Conservation (phyloP, 192 early-diverging fungal species). For the Rhizoclosmatium sp. region DNA sequence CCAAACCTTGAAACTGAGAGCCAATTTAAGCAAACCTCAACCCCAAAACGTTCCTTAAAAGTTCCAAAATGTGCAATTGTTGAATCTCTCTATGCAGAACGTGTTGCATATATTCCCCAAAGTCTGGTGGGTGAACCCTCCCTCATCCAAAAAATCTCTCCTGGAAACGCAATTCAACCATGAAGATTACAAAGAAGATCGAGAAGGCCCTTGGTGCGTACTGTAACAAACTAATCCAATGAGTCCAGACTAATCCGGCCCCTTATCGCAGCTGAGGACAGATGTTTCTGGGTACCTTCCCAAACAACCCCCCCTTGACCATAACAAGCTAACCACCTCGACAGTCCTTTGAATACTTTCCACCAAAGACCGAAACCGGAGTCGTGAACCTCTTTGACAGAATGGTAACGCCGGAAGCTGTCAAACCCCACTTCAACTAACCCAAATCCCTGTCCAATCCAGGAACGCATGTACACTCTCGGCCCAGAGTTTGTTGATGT, state of each 20-base stretch:
- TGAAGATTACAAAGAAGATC: slow-evolving; percentile 62
- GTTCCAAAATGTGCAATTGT: too few species aligned
- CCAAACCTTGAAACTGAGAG: too few species aligned
- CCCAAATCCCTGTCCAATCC: background rate
- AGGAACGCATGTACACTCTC: slow-evolving; percentile 92
- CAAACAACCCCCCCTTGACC: too few species aligned
- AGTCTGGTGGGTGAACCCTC: too few species aligned
- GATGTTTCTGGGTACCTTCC: slow-evolving; percentile 50
- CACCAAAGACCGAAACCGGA: slow-evolving; percentile 96
- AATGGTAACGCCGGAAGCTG: slow-evolving; percentile 54
- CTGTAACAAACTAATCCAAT: background rate
- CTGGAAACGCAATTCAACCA: background rate
- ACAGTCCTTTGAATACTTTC: slow-evolving; percentile 96
- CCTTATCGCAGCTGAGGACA: slow-evolving; percentile 43
- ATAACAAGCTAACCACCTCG: background rate
- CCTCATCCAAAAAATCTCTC: too few species aligned
- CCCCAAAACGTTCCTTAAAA: too few species aligned
- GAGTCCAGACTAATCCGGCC: background rate
- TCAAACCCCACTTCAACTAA: background rate
- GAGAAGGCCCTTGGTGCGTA: slow-evolving; percentile 47
- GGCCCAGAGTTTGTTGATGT: slow-evolving; percentile 98
- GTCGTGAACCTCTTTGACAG: slow-evolving; percentile 97
- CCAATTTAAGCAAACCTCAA: too few species aligned
- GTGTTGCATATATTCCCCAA: too few species aligned
- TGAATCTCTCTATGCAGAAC: too few species aligned